Evolutionary conservation across 768 basidiomycete species (phyloP).

Genomic region (Hypholoma fasciculare): DNA sequence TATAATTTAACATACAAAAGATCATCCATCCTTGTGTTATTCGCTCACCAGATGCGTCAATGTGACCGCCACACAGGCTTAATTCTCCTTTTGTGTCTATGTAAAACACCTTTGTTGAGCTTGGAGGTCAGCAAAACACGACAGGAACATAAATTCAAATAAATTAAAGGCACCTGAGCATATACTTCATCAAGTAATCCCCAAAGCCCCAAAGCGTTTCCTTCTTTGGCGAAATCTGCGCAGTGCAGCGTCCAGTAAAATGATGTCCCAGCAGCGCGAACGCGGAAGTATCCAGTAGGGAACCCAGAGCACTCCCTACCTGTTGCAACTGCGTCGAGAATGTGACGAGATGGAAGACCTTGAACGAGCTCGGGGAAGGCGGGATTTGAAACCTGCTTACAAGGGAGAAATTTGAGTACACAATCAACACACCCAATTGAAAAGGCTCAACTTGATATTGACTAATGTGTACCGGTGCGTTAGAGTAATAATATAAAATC

Average conservation of each 20-base stretch:
- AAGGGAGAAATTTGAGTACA: no score
- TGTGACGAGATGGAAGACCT: background rate
- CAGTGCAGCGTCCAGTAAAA: background rate
- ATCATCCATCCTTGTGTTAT: no score
- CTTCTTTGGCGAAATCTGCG: background rate
- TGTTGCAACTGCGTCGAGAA: background rate
- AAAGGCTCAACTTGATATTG: no score
- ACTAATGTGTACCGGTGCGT: no score
- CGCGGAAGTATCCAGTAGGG: background rate
- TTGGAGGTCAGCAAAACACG: no score
- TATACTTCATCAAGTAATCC: background rate
- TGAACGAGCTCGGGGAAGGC: background rate
- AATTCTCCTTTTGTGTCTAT: background rate
- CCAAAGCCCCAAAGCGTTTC: background rate
- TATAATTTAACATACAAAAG: background rate
- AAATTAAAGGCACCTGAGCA: background rate
- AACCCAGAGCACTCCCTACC: background rate
- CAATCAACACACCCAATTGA: no score
- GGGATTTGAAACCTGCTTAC: background rate
- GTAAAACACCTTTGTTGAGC: background rate
- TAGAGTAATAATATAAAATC: no score
- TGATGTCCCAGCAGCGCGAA: background rate
- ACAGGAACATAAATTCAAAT: no score
- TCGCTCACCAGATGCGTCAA: background rate
- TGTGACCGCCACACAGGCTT: background rate